phyloP scores from a whole-genome alignment of 768 basidiomycete genomes.

The Collybia nuda region DNA sequence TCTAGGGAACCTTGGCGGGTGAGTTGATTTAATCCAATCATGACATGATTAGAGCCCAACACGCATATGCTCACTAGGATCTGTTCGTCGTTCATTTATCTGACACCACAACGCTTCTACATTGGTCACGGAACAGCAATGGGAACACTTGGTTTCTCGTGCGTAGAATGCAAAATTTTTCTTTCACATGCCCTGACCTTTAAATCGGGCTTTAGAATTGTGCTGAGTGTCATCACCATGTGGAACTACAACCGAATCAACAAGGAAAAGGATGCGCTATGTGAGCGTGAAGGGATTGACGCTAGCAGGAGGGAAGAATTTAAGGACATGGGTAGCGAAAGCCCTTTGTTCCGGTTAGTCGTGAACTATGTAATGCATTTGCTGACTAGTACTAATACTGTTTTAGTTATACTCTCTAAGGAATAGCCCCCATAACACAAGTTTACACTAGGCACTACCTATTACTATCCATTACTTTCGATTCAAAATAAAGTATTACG shows the following conservation, averaged over 20 bases:
- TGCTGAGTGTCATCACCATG: conserved; percentile 43
- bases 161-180: conserved; percentile 4
- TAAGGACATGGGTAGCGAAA: conserved; percentile 48
- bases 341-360: conserved; percentile 53
- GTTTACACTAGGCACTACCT: neutral
- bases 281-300: conserved; percentile 42
- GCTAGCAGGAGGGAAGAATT: conserved; percentile 39
- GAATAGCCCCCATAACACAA: too few species aligned
- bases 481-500: too few species aligned
- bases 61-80: conserved; percentile 27
- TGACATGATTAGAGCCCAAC: neutral
- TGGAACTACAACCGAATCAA: conserved; percentile 50
- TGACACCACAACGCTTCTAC: conserved; percentile 33
- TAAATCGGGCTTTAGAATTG: conserved; percentile 20
- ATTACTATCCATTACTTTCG: neutral
- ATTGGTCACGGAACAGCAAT: conserved; percentile 35
- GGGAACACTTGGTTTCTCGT: conserved; percentile 33
- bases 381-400: neutral
- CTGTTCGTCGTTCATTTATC: conserved; percentile 39
- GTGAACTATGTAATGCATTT: neutral
- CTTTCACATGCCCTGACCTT: neutral
- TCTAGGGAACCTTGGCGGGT: conserved; percentile 53
- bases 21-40: neutral
- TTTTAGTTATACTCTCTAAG: conserved; percentile 1
- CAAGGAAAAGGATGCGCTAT: conserved; percentile 43